Evolutionary conservation across 176 grass and related monocot genomes (phyloP).

Genomic region (Avena insularis): DNA sequence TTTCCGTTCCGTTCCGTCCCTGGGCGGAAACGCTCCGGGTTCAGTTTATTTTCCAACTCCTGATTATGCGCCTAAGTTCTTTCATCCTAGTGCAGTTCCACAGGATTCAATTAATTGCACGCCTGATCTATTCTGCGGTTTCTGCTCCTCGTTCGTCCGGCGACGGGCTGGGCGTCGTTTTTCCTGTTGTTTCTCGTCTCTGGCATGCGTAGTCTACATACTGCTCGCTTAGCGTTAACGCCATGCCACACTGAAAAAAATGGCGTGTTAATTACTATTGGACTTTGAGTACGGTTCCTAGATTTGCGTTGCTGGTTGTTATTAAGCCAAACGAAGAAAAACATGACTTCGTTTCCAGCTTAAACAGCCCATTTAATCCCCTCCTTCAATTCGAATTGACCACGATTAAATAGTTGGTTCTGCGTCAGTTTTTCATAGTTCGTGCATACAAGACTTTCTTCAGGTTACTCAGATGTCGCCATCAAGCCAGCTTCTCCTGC

Average conservation of each 20-base stretch:
- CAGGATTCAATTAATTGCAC: not conserved
- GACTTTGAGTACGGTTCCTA: not conserved
- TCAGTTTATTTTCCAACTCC: not conserved
- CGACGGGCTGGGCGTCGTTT: not conserved
- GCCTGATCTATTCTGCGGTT: not conserved
- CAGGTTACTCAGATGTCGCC: conserved; percentile 1
- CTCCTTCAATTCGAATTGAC: not conserved
- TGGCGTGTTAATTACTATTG: not conserved
- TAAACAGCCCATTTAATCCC: not conserved
- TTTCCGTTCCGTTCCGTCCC: not conserved
- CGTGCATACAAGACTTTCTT: not conserved
- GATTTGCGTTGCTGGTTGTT: not conserved
- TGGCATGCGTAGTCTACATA: not conserved
- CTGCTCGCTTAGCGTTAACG: conserved; percentile 21
- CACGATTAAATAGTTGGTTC: not conserved
- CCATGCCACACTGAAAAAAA: not conserved
- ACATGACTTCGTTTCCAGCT: not conserved
- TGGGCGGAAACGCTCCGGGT: not conserved
- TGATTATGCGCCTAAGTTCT: not conserved
- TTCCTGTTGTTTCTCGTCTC: not conserved
- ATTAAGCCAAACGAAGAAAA: not conserved
- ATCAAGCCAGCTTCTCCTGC: not conserved
- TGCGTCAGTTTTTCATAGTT: not conserved
- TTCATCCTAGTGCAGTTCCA: not conserved
- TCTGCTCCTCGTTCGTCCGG: not conserved